These are phyloP conservation scores for Cryptococcus sp. DNA, from an alignment of 1,284 basidiomycete genomes.

Conservation along the genomic window DNA sequence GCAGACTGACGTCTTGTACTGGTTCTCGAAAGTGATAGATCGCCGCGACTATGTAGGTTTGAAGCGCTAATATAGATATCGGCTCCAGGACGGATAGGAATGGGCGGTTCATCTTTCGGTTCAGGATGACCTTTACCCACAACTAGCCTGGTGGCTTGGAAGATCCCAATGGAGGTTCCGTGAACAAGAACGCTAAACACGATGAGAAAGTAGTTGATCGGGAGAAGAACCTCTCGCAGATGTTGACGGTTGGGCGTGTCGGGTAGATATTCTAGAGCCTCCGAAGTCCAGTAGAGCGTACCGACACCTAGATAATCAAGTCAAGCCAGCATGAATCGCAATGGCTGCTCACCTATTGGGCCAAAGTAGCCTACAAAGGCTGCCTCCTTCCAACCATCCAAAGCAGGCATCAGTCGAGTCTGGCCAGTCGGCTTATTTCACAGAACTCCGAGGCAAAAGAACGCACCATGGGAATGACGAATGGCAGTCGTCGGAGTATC, in stretches of 20 bases:
- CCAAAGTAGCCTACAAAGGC: slow-evolving; percentile 44
- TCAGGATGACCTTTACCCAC: background rate
- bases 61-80: background rate
- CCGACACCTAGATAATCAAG: background rate
- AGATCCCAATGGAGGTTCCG: slow-evolving; percentile 35
- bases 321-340: slow-evolving; percentile 26
- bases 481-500: slow-evolving; percentile 69
- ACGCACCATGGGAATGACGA: slow-evolving; percentile 63
- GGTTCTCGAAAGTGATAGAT: background rate
- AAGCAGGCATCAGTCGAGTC: slow-evolving; percentile 15
- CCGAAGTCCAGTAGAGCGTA: background rate
- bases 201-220: slow-evolving; percentile 52
- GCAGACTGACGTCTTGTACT: background rate
- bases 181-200: slow-evolving; percentile 50
- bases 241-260: slow-evolving; percentile 41
- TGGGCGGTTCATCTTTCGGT: background rate
- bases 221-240: slow-evolving; percentile 44
- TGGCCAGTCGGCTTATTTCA: slow-evolving; percentile 3
- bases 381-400: slow-evolving; percentile 34
- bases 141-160: slow-evolving; percentile 8
- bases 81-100: slow-evolving; percentile 6
- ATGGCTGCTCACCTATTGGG: slow-evolving; percentile 31
- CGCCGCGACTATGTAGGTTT: background rate
- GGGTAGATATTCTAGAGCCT: slow-evolving; percentile 33
- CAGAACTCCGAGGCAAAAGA: background rate